Evolutionary conservation across 1,139 yeast species (phyloP), one percentile per base, ranked within the genome.

Genomic region (Taphrina confusa): DNA sequence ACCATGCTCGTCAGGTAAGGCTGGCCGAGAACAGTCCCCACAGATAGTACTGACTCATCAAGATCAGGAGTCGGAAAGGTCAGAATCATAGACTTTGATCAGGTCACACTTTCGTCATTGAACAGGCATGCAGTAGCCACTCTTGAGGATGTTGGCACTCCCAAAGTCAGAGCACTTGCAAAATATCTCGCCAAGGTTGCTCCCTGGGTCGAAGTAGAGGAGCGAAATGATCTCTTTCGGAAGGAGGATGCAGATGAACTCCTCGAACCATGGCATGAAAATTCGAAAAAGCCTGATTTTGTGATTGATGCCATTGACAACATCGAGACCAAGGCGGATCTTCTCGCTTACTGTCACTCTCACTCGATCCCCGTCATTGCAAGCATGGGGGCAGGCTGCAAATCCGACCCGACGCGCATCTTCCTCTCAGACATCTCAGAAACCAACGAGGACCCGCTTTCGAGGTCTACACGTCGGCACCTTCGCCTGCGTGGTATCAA

Each of bases 301-400:
- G 83, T 92, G 25, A 85, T 92, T 49, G 98, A 92, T 71, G 92
- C 97, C 73, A 92, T 92, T 66, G 98, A 92, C 73, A 92, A 92
- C 71, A 85, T 92, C 63, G 96, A 91, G 68, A 90, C 97, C 27
- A 92, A 92, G 71, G 95, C 90, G 27, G 98, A 92, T 69, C 76
- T 92, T 60, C 76, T 92, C 65, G 83, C 85, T 36, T 90, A 79
- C 73, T 86, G 95, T 67, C 75, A 84, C 70, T 77, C 78, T 25
- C 75, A 81, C 50, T 72, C 77, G 0, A 71, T 91, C 42, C 80
- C 81, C 16, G 85, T 89, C 28, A 81, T 92, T 49, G 84, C 95
- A 1, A 87, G 96, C 0, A 95, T 95, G 81, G 98, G 98, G 23
- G 97, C 98, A 0, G 96, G 96, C 5, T 86, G 96, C 68, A 84